Percentiles rank a stretch among this genome's conserved stretches.
Evolutionary conservation across 1,139 yeast genomes (phyloP).

Genomic region (Protomyces inouyei): DNA sequence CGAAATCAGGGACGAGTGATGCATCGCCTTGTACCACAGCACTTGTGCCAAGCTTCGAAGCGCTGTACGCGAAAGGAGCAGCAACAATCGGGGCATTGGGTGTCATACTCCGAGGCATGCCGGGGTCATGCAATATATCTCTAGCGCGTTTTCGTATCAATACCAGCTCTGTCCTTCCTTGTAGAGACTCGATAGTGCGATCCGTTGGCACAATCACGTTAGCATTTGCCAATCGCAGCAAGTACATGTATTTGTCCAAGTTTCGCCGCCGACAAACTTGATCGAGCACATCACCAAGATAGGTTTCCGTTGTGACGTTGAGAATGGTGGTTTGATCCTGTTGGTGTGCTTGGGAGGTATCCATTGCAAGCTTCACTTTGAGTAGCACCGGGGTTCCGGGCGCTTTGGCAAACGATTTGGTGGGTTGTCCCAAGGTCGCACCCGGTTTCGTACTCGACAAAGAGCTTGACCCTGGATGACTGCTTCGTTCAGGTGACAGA

Average conservation of each 20-base stretch:
- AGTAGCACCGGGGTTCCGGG: slow-evolving; percentile 28
- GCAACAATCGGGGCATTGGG: slow-evolving; percentile 21
- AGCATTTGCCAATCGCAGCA: slow-evolving; percentile 40
- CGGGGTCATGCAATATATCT: slow-evolving; percentile 6
- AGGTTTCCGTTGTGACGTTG: slow-evolving; percentile 32
- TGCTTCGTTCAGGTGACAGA: not conserved
- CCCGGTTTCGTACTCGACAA: not conserved
- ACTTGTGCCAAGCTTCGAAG: not conserved
- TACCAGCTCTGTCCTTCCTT: slow-evolving; percentile 30
- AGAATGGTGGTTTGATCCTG: slow-evolving; percentile 20
- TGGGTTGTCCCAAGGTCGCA: not conserved
- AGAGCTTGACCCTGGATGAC: not conserved
- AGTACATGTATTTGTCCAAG: slow-evolving; percentile 39
- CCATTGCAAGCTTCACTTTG: slow-evolving; percentile 9
- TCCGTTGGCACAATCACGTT: slow-evolving; percentile 30
- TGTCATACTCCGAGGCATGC: slow-evolving; percentile 18
- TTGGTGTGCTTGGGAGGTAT: slow-evolving; percentile 7
- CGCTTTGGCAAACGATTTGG: not conserved
- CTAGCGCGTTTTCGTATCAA: slow-evolving; percentile 14
- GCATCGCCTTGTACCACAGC: not conserved
- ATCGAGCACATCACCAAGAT: slow-evolving; percentile 36
- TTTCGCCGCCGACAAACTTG: slow-evolving; percentile 39
- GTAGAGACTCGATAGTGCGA: slow-evolving; percentile 29
- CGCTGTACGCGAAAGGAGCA: slow-evolving; percentile 1
- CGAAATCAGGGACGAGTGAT: slow-evolving; percentile 4